These are phyloP conservation scores for Rhododendron kiyosumense DNA, from an alignment of 148 eudicot species.

Conservation along the genomic window DNA sequence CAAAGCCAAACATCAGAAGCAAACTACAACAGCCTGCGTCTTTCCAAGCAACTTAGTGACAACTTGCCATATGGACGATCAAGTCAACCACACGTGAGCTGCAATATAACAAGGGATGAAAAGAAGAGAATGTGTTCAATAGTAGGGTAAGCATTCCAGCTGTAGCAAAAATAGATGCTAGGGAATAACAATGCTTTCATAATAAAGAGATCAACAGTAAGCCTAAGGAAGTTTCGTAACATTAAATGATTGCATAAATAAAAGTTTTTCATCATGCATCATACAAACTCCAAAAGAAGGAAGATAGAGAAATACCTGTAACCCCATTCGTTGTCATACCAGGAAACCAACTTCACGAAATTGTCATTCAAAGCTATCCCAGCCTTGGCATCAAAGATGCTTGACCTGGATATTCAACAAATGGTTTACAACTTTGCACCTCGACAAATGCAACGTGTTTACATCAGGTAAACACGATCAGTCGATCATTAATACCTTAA, in stretches of 20 bases:
- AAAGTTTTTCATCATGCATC: background rate
- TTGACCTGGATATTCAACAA: constrained; percentile 43
- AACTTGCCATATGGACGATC: constrained; percentile 57
- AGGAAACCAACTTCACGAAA: constrained; percentile 73
- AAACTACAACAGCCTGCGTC: background rate
- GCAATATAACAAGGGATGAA: constrained; percentile 14
- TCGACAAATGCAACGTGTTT: too few relatives aligned
- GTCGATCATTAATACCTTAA: background rate
- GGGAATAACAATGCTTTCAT: background rate
- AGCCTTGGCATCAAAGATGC: constrained; percentile 93
- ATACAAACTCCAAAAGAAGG: background rate
- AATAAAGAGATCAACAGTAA: background rate
- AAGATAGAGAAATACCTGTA: constrained; percentile 62
- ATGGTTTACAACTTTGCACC: background rate
- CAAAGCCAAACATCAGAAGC: background rate
- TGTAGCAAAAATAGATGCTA: background rate
- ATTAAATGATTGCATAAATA: too few relatives aligned
- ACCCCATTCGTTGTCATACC: constrained; percentile 96
- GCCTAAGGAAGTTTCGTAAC: background rate
- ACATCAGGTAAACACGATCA: background rate
- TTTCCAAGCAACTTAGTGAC: constrained; percentile 22
- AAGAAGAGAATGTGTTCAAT: background rate
- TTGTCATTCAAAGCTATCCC: constrained; percentile 75
- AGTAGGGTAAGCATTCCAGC: background rate
- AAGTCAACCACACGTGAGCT: constrained; percentile 78